A percentile compares a stretch with the other conserved stretches of the same genome.
These are phyloP conservation scores for Cryptococcus sp. DNA, from an alignment of 1,284 basidiomycete genomes.

Conservation along the genomic window DNA sequence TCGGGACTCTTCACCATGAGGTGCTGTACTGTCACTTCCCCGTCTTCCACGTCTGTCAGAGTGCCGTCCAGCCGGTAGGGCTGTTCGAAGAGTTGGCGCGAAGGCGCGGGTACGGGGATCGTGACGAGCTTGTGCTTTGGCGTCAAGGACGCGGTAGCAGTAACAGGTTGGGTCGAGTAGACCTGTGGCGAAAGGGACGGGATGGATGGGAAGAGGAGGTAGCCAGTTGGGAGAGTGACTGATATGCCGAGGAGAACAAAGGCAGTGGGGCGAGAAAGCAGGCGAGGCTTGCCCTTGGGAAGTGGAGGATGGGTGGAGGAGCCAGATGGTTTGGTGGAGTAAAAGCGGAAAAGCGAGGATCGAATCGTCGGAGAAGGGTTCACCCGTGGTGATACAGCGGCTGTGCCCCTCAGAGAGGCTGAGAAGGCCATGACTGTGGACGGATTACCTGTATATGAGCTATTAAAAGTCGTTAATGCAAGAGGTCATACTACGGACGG, in stretches of 20 bases:
- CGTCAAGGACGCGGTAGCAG: slow-evolving; percentile 16
- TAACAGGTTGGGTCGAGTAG: slow-evolving; percentile 38
- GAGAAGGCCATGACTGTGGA: too few relatives aligned
- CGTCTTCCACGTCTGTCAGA: slow-evolving; percentile 6
- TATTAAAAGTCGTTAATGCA: too few relatives aligned
- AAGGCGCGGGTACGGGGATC: slow-evolving; percentile 19
- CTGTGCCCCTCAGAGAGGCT: too few relatives aligned
- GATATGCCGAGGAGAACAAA: slow-evolving; percentile 15
- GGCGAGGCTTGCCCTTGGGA: too few relatives aligned
- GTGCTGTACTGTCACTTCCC: slow-evolving; percentile 41
- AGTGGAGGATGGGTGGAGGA: neutral
- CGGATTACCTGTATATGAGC: too few relatives aligned
- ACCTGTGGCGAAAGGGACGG: slow-evolving; percentile 25
- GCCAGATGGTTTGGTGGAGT: neutral
- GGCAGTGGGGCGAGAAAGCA: neutral
- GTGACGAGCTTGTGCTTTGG: slow-evolving; percentile 34
- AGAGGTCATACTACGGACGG: too few relatives aligned
- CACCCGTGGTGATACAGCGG: too few relatives aligned
- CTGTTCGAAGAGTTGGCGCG: slow-evolving; percentile 8
- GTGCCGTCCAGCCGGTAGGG: slow-evolving; percentile 15
- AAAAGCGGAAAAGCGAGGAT: neutral
- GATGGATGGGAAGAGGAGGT: slow-evolving; percentile 23
- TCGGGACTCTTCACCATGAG: slow-evolving; percentile 46
- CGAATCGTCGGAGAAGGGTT: too few relatives aligned
- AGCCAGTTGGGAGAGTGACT: slow-evolving; percentile 24